Evolutionary conservation across 176 grass and related monocot genomes (phyloP), one percentile per base, ranked within the genome.

Genomic region (Carex scoparia): DNA sequence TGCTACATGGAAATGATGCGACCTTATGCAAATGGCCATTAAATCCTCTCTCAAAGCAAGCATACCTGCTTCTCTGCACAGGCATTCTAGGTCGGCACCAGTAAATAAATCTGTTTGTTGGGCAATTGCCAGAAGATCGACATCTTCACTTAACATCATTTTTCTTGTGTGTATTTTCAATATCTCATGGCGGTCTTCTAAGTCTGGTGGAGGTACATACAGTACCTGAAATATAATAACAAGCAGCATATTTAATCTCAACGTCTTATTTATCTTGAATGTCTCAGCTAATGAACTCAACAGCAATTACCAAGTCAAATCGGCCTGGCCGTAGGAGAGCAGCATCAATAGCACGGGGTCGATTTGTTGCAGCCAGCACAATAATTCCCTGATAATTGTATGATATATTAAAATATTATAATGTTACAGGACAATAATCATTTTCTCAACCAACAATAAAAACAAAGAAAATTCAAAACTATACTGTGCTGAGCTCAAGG

Each of bases 291-390:
- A 79, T 46, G 14, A 49, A 9, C 5, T 6, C 4, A 11, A 85
- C 46, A 70, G n/a, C 0, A 65, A 49, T 83, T 64, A 98, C 86
- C 86, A 90, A 90, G 85, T 98, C 95, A 81, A 98, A 98, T 69
- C 91, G 89, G 18, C 91, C 92, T 84, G 91, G 89, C 12, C 86
- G 92, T 56, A 94, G 72, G 87, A 98, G 89, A 88, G 93, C 95
- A 73, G 86, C 92, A 93, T 98, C 95, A 71, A 98, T 91, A 60
- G 91, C 88, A 81, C 88, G 89, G 4, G 85, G 91, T 35, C 88
- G 89, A 90, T 98, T 98, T 40, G 91, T 98, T 80, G 95, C 88
- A 84, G 91, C 89, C 85, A 95, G 89, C 67, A 93, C 92, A 82
- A 98, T 91, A 84, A 95, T 98, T 61, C 95, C 93, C 93, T 98